Percentiles rank a stretch among this genome's conserved stretches.
Evolutionary conservation across 2,329 filamentous ascomycete species (phyloP).

Genomic region (Stagonosporopsis vannaccii): DNA sequence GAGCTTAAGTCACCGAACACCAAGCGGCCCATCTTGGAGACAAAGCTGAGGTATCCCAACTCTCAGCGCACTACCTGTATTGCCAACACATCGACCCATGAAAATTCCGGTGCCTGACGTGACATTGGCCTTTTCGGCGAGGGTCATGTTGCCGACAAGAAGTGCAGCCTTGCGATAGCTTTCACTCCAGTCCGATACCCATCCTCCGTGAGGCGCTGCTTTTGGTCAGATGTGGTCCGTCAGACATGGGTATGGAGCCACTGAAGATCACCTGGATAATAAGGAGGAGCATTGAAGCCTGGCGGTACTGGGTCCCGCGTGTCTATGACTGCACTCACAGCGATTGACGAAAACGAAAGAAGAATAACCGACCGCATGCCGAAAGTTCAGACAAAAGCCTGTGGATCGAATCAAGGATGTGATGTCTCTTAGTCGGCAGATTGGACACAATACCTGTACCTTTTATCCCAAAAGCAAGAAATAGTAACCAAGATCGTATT

Average conservation of each 20-base stretch:
- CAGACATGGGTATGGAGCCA: background rate
- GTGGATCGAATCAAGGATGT: background rate
- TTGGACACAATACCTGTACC: background rate
- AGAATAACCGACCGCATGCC: conserved; percentile 33
- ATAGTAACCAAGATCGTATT: background rate
- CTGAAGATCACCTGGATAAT: conserved; percentile 63
- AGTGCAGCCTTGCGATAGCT: conserved; percentile 74
- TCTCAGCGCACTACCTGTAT: conserved; percentile 74
- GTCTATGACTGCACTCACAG: conserved; percentile 35
- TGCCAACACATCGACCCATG: conserved; percentile 77
- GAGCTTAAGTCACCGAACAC: conserved; percentile 59
- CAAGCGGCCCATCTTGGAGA: conserved; percentile 72
- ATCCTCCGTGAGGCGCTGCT: conserved; percentile 71
- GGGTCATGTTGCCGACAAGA: conserved; percentile 76
- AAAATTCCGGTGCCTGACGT: conserved; percentile 74
- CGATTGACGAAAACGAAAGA: conserved; percentile 31
- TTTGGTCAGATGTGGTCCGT: background rate
- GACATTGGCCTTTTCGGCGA: conserved; percentile 82
- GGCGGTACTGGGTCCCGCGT: conserved; percentile 42
- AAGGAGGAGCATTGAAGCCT: conserved; percentile 59
- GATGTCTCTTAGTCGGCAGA: background rate
- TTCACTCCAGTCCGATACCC: conserved; percentile 70
- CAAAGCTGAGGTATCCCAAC: conserved; percentile 74
- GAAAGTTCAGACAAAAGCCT: conserved; percentile 8
- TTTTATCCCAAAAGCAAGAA: background rate